phyloP scores from a whole-genome alignment of 164 flowering plant species.

The Vitis rotundifolia region DNA sequence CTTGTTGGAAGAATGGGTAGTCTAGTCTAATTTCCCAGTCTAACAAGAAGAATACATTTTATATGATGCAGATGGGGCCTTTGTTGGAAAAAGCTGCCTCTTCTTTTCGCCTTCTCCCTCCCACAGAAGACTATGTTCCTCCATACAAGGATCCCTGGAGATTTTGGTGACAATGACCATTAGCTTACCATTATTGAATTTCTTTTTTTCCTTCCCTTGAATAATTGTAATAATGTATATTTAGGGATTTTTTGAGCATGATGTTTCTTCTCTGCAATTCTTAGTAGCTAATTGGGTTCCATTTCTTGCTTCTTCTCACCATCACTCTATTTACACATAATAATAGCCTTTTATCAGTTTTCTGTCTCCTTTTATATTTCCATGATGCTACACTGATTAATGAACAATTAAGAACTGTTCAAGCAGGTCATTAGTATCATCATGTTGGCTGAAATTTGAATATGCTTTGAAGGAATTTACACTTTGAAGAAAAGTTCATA shows the following conservation, averaged over 20 bases:
- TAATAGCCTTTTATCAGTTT: too few species aligned
- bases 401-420: too few species aligned
- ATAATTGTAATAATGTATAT: not conserved
- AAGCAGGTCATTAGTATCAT: too few species aligned
- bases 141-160: constrained; percentile 95
- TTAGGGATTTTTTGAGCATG: not conserved
- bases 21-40: not conserved
- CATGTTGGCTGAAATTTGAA: too few species aligned
- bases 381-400: too few species aligned
- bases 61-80: constrained; percentile 83
- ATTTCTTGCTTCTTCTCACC: not conserved
- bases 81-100: constrained; percentile 59
- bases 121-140: constrained; percentile 81
- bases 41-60: not conserved
- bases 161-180: constrained; percentile 67
- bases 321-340: too few species aligned
- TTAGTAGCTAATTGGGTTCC: not conserved
- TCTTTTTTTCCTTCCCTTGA: too few species aligned
- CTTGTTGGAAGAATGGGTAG: not conserved
- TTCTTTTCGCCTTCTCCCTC: constrained; percentile 81
- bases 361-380: too few species aligned
- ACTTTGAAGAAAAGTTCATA: too few species aligned
- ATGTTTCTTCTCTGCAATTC: not conserved
- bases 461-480: too few species aligned
- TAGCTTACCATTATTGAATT: not conserved